Conservation (phyloP, 2,329 filamentous ascomycete genomes). For the Pestalotiopsis sp. region DNA sequence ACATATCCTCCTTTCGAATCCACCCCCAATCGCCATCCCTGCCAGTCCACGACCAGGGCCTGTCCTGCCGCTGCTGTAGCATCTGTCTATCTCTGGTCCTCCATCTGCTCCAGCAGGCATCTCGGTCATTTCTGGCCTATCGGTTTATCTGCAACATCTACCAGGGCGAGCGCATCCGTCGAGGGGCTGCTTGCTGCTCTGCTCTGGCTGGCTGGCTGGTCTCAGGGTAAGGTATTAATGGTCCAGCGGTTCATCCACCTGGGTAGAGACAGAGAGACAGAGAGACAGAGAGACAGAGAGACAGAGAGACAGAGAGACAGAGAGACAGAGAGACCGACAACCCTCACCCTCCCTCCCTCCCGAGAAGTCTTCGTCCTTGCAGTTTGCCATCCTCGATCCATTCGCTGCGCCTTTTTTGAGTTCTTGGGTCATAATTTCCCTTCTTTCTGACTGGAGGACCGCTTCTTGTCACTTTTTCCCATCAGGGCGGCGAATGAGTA, state of each 20-base stretch:
- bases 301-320: too few species aligned
- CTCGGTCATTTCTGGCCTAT: conserved; percentile 29
- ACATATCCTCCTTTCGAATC: neutral
- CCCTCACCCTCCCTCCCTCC: conserved; percentile 1
- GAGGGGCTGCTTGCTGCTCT: neutral
- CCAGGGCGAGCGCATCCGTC: conserved; percentile 12
- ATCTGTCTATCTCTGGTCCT: too few species aligned
- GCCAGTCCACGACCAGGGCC: neutral
- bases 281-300: too few species aligned
- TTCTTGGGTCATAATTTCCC: neutral
- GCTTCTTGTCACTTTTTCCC: neutral
- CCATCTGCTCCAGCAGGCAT: conserved; percentile 17
- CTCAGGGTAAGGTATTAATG: conserved; percentile 3
- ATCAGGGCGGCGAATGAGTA: neutral
- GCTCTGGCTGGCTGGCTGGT: too few species aligned
- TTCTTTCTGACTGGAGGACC: neutral
- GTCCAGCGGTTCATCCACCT: neutral
- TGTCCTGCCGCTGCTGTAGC: too few species aligned
- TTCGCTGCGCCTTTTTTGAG: neutral
- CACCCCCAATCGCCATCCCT: conserved; percentile 15
- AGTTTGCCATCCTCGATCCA: neutral
- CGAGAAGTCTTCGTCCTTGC: neutral
- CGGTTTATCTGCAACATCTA: conserved; percentile 29
- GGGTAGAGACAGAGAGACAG: too few species aligned
- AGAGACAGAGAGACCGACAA: too few species aligned